Conservation (phyloP, 2,329 filamentous ascomycete genomes). For the Ophiobolus disseminans region DNA sequence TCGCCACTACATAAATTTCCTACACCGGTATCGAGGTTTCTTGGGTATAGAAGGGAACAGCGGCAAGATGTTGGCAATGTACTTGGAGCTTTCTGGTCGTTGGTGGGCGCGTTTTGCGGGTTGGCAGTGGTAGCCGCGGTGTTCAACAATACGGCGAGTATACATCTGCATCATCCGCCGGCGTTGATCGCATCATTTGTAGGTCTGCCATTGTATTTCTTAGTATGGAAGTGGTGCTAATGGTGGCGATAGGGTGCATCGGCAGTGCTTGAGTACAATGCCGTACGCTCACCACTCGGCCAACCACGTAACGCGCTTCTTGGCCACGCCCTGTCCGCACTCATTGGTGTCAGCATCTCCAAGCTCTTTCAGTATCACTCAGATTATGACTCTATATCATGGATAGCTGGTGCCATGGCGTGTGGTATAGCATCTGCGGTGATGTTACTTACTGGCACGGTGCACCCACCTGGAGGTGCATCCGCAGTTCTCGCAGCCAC, state of each 20-base stretch:
- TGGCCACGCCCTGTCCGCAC: conserved; percentile 55
- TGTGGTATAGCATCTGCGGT: conserved; percentile 53
- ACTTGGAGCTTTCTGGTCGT: conserved; percentile 52
- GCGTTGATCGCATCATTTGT: conserved; percentile 54
- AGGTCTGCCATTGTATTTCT: conserved; percentile 15
- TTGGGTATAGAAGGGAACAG: conserved; percentile 56
- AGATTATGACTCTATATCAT: conserved; percentile 49
- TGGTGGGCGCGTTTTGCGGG: conserved; percentile 54
- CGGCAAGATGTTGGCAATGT: conserved; percentile 51
- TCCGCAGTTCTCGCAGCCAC: conserved; percentile 56
- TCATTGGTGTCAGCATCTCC: conserved; percentile 54
- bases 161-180: conserved; percentile 50
- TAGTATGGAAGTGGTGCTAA: conserved; percentile 6
- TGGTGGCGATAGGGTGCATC: conserved; percentile 49
- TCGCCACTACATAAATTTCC: conserved; percentile 72
- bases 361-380: conserved; percentile 54
- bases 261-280: conserved; percentile 57
- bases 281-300: conserved; percentile 55
- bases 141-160: conserved; percentile 49
- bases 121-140: conserved; percentile 53
- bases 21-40: conserved; percentile 68
- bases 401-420: conserved; percentile 54
- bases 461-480: conserved; percentile 60
- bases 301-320: conserved; percentile 57
- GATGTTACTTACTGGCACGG: conserved; percentile 57